A percentile compares a stretch with the other conserved stretches of the same genome.
Conservation (phyloP, 169 alveolate species). For the Cryptosporidium canis region DNA sequence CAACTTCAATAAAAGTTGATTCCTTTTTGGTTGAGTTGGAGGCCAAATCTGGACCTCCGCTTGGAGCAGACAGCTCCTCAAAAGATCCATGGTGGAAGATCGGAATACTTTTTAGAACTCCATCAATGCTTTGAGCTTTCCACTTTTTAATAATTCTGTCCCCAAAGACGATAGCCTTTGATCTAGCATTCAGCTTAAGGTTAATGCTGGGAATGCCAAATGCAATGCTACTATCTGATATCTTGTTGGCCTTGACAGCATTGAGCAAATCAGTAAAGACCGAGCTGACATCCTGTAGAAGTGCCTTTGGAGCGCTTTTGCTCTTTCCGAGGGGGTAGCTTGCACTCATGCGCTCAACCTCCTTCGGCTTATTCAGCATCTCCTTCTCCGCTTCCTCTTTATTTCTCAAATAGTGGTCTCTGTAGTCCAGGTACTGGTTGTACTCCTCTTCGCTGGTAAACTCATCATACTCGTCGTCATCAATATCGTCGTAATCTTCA, state of each 20-base stretch:
- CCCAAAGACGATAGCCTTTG: constrained; percentile 19
- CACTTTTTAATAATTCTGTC: constrained; percentile 55
- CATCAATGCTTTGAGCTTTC: constrained; percentile 34
- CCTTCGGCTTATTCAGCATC: background rate
- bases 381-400: background rate
- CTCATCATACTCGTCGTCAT: constrained; percentile 43
- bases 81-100: constrained; percentile 12
- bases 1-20: constrained; percentile 22
- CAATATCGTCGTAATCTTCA: constrained; percentile 21
- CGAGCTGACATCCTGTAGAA: constrained; percentile 38
- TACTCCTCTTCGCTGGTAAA: constrained; percentile 42
- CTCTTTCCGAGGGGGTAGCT: constrained; percentile 45
- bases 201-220: constrained; percentile 7
- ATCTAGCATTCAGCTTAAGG: constrained; percentile 17
- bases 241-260: constrained; percentile 12
- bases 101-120: constrained; percentile 36
- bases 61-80: background rate
- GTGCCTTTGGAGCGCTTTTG: background rate
- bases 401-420: background rate
- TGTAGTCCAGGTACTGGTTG: constrained; percentile 37
- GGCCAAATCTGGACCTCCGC: no score
- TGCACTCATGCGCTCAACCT: background rate
- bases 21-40: background rate
- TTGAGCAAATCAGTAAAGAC: constrained; percentile 52
- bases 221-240: constrained; percentile 1